phyloP scores from a whole-genome alignment of 805 yeast species.

The Blastobotrys parvus region DNA sequence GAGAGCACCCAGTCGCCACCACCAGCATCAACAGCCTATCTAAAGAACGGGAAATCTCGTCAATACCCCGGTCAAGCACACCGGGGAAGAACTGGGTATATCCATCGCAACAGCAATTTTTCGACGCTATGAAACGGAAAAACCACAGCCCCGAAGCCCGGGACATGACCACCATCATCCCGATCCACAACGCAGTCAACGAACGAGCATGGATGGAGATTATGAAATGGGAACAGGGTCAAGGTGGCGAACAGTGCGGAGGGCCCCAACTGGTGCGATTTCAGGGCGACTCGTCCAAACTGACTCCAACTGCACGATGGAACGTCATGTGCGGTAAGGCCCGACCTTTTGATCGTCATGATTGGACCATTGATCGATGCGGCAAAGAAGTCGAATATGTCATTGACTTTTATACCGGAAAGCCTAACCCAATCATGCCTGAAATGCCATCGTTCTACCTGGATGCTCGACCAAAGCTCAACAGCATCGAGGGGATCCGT shows the following conservation, averaged over 20 bases:
- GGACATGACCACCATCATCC: constrained; percentile 88
- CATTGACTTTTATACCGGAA: constrained; percentile 77
- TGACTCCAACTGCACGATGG: constrained; percentile 83
- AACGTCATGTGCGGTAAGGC: constrained; percentile 52
- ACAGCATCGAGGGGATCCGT: constrained; percentile 70
- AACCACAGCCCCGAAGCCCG: constrained; percentile 72
- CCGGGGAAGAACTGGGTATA: constrained; percentile 73
- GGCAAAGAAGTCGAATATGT: constrained; percentile 82
- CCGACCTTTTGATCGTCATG: constrained; percentile 92
- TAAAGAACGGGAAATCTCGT: constrained; percentile 64
- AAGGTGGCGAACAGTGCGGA: constrained; percentile 46
- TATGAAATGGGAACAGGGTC: constrained; percentile 60
- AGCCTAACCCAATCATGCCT: constrained; percentile 37
- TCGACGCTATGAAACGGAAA: constrained; percentile 87
- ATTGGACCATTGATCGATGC: constrained; percentile 83
- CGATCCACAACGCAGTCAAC: constrained; percentile 88
- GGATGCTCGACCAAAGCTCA: constrained; percentile 89
- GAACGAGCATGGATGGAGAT: constrained; percentile 89
- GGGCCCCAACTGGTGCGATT: constrained; percentile 80
- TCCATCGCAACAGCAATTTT: constrained; percentile 93
- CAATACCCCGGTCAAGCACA: constrained; percentile 73
- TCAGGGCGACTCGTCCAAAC: constrained; percentile 76
- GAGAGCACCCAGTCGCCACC: constrained; percentile 4
- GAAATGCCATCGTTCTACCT: constrained; percentile 57
- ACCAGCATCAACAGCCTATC: constrained; percentile 34